Base-by-base conservation (phyloP, 2,329 filamentous ascomycete genomes). In the Hypomyces rosellus region DNA sequence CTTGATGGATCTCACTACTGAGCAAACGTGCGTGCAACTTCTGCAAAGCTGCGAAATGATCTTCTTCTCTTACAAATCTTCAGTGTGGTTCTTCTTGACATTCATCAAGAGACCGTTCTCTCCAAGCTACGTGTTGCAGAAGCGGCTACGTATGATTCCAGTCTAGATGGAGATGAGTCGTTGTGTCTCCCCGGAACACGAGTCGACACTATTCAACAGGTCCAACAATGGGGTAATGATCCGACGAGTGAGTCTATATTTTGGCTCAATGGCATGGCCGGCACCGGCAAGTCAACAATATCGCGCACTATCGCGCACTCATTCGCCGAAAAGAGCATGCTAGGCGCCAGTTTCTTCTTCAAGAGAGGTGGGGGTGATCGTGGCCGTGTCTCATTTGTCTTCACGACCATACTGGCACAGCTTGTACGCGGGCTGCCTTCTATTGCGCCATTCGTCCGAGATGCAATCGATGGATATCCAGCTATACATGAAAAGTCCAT, bases 261-360 rank as follows among this genome's bases (percentile, higher is more conserved):
- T 44, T 71, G 64, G 68, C 58, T 72, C 0, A 65, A 64, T 11
- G 68, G 67, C 5, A 68, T 67, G 60, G 67, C 66, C 11, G 68
- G 68, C 0, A 71, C 65, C 0, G 68, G 69, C 1, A 72, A 71
- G 39, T 72, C 69, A 1, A 72, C 67, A 5, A 65, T 72, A 7
- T 61, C 65, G 4, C 65, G 62, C 0, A 68, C 66, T 2, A 15
- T 70, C 3, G 50, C 55, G 3, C 39, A 36, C 6, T 20, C 5
- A 54, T 63, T 15, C 20, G 43, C 43, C 4, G 15, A 38, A 1
- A 37, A 39, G 2, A 22, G 30, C 5, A 15, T 33, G 3, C 62
- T 71, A 14, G 65, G 60, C 16, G 66, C 65, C 1, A 71, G 65
- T 48, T 75, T 75, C 55, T 74, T 74, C 60, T 76, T 76, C 59